phyloP scores from a whole-genome alignment of 2,329 filamentous ascomycete species.

The Penicillium fuscoglaucum region DNA sequence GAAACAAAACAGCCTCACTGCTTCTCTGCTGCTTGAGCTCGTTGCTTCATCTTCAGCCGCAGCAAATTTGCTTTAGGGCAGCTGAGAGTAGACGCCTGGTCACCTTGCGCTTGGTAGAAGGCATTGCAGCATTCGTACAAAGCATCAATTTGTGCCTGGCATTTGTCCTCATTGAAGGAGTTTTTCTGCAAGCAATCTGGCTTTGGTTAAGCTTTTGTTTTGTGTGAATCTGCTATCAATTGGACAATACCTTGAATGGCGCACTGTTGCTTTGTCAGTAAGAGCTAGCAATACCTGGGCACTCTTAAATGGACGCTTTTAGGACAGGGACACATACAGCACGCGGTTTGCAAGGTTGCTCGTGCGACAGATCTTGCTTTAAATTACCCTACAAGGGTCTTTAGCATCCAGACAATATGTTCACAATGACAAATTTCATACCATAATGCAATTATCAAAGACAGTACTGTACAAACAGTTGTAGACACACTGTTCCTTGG shows the following conservation, averaged over 20 bases:
- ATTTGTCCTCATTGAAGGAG: conserved; percentile 82
- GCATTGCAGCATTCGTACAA: conserved; percentile 91
- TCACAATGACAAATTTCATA: not conserved
- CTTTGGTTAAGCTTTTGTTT: conserved; percentile 6
- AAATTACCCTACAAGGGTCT: conserved; percentile 40
- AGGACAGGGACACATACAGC: conserved; percentile 59
- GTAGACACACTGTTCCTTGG: not conserved
- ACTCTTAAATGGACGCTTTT: not conserved
- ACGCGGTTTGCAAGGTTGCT: conserved; percentile 81
- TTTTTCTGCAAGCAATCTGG: conserved; percentile 81
- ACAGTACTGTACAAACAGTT: not conserved
- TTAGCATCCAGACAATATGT: conserved; percentile 7
- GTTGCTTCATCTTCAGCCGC: conserved; percentile 81
- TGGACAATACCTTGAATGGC: conserved; percentile 74
- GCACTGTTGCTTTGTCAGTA: conserved; percentile 58
- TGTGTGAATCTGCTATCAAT: not conserved
- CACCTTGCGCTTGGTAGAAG: conserved; percentile 79
- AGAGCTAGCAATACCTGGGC: not conserved
- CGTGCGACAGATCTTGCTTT: conserved; percentile 69
- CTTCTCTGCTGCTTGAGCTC: conserved; percentile 45
- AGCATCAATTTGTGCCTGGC: conserved; percentile 73
- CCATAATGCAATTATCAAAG: conserved; percentile 13
- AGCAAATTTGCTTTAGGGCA: conserved; percentile 83
- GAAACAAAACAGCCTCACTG: conserved; percentile 8
- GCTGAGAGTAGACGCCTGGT: conserved; percentile 72